phyloP scores from a whole-genome alignment of 139 green algal genomes.

The Deuterostichococcus epilithicus region DNA sequence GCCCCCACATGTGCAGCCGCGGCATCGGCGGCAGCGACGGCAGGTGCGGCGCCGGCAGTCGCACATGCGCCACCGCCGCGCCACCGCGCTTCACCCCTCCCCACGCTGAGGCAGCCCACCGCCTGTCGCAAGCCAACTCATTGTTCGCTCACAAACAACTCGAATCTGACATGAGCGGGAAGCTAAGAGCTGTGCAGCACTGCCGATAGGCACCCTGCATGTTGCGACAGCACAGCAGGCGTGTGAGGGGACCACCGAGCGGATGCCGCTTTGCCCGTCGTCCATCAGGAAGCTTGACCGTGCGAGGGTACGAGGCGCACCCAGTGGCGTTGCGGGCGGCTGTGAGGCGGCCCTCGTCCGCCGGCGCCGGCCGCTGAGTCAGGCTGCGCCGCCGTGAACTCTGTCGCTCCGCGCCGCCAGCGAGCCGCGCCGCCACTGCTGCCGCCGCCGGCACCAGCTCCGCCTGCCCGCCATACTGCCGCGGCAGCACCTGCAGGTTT shows the following conservation, averaged over 20 bases:
- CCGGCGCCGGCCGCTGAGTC: background rate
- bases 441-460: constrained; percentile 39
- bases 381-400: background rate
- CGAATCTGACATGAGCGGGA: too few relatives aligned
- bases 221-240: too few relatives aligned
- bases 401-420: background rate
- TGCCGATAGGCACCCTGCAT: too few relatives aligned
- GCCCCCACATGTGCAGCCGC: background rate
- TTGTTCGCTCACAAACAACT: too few relatives aligned
- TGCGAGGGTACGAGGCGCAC: too few relatives aligned
- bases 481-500: constrained; percentile 41
- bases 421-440: constrained; percentile 10
- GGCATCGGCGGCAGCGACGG: background rate
- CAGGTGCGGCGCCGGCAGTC: background rate
- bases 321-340: too few relatives aligned
- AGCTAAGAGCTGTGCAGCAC: too few relatives aligned
- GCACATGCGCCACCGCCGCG: background rate
- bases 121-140: background rate
- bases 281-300: too few relatives aligned
- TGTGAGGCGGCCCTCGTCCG: background rate
- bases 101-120: background rate
- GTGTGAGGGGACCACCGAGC: too few relatives aligned
- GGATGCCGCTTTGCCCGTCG: too few relatives aligned
- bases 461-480: constrained; percentile 41
- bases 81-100: background rate